A percentile compares a stretch with the other conserved stretches of the same genome.
Conservation (phyloP, 2,329 filamentous ascomycete genomes). For the Cladosporium cucumerinum region DNA sequence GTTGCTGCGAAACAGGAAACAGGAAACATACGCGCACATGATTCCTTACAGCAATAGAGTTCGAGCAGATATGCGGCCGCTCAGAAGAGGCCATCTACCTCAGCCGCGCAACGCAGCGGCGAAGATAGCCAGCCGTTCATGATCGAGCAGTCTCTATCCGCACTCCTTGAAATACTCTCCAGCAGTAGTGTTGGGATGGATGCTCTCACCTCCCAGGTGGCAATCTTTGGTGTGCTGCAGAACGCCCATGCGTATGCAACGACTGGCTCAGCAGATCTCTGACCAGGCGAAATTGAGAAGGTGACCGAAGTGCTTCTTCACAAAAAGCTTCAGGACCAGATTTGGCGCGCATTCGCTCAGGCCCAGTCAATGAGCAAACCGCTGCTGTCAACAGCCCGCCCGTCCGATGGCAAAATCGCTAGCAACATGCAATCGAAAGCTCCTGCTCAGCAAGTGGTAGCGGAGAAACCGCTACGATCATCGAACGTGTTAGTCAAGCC, state of each 20-base stretch:
- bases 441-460: not conserved
- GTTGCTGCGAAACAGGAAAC: not conserved
- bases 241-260: not conserved
- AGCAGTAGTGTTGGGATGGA: not conserved
- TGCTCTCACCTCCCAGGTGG: not conserved
- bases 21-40: not conserved
- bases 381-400: not conserved
- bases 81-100: not conserved
- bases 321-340: not conserved
- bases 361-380: not conserved
- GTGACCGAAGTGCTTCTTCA: not conserved
- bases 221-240: not conserved
- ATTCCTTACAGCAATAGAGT: not conserved
- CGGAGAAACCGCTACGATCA: not conserved
- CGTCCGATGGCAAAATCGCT: not conserved
- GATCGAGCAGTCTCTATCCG: not conserved
- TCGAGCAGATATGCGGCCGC: not conserved
- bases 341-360: not conserved
- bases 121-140: not conserved
- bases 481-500: not conserved
- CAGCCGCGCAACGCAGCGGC: not conserved
- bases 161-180: not conserved
- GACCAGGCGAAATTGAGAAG: not conserved
- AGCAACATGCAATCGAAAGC: not conserved
- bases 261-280: not conserved